phyloP scores from a whole-genome alignment of 2,329 filamentous ascomycete species.

The Chaetomiaceae sp. region DNA sequence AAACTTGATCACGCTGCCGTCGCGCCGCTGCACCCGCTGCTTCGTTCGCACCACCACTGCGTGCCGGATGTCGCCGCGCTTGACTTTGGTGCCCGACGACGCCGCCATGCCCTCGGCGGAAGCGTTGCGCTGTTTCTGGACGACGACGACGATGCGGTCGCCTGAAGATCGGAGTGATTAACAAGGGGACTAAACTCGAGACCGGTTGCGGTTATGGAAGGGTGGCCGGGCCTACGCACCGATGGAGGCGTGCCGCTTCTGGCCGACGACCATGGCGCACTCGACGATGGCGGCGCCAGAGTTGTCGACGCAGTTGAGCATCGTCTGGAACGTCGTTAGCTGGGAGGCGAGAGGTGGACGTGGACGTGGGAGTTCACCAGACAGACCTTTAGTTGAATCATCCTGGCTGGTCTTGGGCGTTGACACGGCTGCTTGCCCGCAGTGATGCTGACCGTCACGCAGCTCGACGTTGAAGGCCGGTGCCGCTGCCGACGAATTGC shows the following conservation, averaged over 20 bases:
- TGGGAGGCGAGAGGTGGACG: not conserved
- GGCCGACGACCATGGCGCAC: slow-evolving; percentile 86
- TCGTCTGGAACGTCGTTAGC: slow-evolving; percentile 56
- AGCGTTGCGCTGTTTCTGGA: slow-evolving; percentile 88
- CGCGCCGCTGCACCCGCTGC: slow-evolving; percentile 79
- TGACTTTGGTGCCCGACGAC: slow-evolving; percentile 77
- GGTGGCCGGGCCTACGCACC: slow-evolving; percentile 48
- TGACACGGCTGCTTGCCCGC: slow-evolving; percentile 17
- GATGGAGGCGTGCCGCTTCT: slow-evolving; percentile 81
- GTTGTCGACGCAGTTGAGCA: slow-evolving; percentile 99
- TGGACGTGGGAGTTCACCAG: too few relatives aligned
- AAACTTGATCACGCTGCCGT: slow-evolving; percentile 87
- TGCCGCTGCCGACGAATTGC: slow-evolving; percentile 9
- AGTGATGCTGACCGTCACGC: slow-evolving; percentile 2
- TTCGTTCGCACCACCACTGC: slow-evolving; percentile 88
- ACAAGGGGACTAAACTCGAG: too few relatives aligned
- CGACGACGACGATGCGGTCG: slow-evolving; percentile 94
- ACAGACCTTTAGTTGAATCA: slow-evolving; percentile 87
- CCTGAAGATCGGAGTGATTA: slow-evolving; percentile 44
- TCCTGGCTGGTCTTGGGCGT: slow-evolving; percentile 44
- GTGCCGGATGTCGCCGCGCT: slow-evolving; percentile 91
- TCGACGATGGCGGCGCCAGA: slow-evolving; percentile 96
- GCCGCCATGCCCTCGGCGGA: slow-evolving; percentile 66
- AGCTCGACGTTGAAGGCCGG: slow-evolving; percentile 5
- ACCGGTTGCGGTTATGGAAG: not conserved